These are phyloP conservation scores for Maudiozyma pseudohumilis DNA, from an alignment of 805 yeast genomes.

Conservation along the genomic window DNA sequence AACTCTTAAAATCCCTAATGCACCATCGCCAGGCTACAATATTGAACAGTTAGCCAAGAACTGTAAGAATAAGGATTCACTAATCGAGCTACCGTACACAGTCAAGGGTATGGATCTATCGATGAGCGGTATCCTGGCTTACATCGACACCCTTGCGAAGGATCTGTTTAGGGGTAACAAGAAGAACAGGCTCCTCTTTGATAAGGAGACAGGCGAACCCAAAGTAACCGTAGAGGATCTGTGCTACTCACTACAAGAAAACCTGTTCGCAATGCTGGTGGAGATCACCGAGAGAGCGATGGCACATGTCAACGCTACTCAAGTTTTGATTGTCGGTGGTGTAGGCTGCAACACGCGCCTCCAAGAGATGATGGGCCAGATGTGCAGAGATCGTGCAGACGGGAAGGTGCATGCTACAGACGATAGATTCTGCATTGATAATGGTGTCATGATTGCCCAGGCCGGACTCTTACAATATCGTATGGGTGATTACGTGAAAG, in stretches of 20 bases:
- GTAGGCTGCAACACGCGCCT: slow-evolving; percentile 92
- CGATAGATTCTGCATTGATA: slow-evolving; percentile 93
- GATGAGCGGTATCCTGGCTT: slow-evolving; percentile 90
- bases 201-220: slow-evolving; percentile 34
- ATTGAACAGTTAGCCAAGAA: slow-evolving; percentile 87
- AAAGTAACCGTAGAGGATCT: slow-evolving; percentile 71
- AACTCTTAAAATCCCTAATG: slow-evolving; percentile 76
- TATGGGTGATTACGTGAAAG: slow-evolving; percentile 55
- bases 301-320: slow-evolving; percentile 89
- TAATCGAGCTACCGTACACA: slow-evolving; percentile 82
- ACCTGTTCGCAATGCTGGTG: slow-evolving; percentile 88
- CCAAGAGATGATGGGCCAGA: slow-evolving; percentile 92
- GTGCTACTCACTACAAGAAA: slow-evolving; percentile 88
- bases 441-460: slow-evolving; percentile 98
- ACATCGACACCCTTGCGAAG: slow-evolving; percentile 69
- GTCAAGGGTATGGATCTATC: slow-evolving; percentile 98
- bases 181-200: slow-evolving; percentile 31
- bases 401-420: slow-evolving; percentile 93
- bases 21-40: slow-evolving; percentile 95
- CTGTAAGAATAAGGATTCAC: slow-evolving; percentile 34
- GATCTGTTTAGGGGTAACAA: slow-evolving; percentile 45
- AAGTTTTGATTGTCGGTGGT: slow-evolving; percentile 93
- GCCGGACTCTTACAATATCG: slow-evolving; percentile 85
- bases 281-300: slow-evolving; percentile 97
- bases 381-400: slow-evolving; percentile 75